Evolutionary conservation across 305 asterid species (phyloP), one percentile per base, ranked within the genome.

Genomic region (Rubia balearica): DNA sequence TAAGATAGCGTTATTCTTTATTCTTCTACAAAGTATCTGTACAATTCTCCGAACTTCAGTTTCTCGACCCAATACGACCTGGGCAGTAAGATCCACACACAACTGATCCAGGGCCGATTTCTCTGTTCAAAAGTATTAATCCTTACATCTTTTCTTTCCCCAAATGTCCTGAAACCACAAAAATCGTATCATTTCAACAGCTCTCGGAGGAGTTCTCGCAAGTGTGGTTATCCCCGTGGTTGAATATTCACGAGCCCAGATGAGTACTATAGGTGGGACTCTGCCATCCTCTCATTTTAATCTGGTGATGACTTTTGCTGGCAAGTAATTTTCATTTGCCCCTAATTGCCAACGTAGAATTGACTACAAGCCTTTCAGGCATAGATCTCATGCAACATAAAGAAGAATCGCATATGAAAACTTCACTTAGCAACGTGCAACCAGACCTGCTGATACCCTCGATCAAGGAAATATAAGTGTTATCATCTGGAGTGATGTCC

Each of bases 221-320:
- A 74, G 82, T 67, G 85, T 71, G 74, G 79, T 41, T 80, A 87
- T 90, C 72, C 86, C 87, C 40, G 90, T 77, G 68, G 72, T 21
- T 41, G 81, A 57, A n/a, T 85, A 87, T 48, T 87, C 96, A 5
- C 75, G 85, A 1, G 81, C 73, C 67, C 81, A 77, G 78, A 84
- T 91, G 75, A 83, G 81, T 53, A 87, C 82, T 71, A 87, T 62
- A 27, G 90, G 80, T 62, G 90, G 92, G 69, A 86, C 96, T 80
- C 96, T 87, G 75, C 98, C 99, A 49, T 94, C 99, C 80, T 89
- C 91, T 11, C 93, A 98, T 87, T 89, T 86, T 77, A 94, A 90
- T 83, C 98, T 86, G 74, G 96, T 79, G 81, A 91, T 86, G 33
- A 97, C 99, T 71, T 73, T 88, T 69, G 89, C 90, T 5, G 96